Base-by-base conservation (phyloP, 352 stramenopile genomes). In the Phytophthora megakarya region DNA sequence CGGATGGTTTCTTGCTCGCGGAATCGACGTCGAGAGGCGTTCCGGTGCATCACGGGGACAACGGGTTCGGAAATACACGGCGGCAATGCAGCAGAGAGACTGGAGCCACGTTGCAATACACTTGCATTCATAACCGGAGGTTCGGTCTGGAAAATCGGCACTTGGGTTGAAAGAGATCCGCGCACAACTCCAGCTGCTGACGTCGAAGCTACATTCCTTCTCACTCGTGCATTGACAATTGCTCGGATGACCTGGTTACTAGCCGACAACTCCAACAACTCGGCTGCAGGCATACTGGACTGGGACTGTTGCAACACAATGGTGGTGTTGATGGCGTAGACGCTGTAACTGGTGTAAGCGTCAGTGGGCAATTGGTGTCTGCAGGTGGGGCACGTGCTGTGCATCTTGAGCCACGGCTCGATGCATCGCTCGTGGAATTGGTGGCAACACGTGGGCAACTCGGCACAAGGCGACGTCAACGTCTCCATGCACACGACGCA, bases 241-340 rank as follows among this genome's bases (percentile, higher is more conserved):
- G 87, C 87, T 55, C 84, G 85, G 37, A 96, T 94, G 61, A 94
- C 82, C 70, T 94, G 87, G 59, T 94, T 93, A 55, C 84, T 93
- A 5, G 87, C 84, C 2, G 87, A 84, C 22, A 94, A 59, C 59
- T 96, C 85, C 12, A 94, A 70, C 57, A 96, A 60, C 57, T 96
- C 85, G 6, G 73, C 69, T 3, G 84, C 83, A 1, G 87, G 81
- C 75, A 96, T 84, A 33, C 76, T 78, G 23, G 87, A 87, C 33
- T 96, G 87, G 3, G 81, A 90, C 57, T 94, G 82, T 65, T 94
- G 87, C 53, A 96, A 55, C 43, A 96, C 90, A 67, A 96, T 94
- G 32, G 87, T 96, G 18, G 87, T 96, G 70, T 96, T 96, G 74
- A 96, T 96, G 32, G 87, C 85, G 68, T 94, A 94, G 50, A 94